Conservation (phyloP, 2,329 filamentous ascomycete species). For the Epichloe aotearoae region DNA sequence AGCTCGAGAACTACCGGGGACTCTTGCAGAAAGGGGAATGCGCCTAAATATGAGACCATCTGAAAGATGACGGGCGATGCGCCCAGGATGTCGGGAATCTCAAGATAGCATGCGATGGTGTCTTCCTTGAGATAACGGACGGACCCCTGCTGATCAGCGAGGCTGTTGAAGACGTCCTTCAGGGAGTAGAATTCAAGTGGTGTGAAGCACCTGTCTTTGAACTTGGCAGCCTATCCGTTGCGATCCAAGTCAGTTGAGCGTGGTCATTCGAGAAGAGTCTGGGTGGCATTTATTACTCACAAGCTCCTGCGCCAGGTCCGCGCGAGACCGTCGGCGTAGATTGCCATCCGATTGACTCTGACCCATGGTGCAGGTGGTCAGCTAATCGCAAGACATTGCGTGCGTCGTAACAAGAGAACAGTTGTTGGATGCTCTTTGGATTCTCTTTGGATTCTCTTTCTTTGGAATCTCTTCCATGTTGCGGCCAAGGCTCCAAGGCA, state of each 20-base stretch:
- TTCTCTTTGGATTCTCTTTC: neutral
- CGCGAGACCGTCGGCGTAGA: conserved; percentile 31
- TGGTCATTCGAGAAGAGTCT: neutral
- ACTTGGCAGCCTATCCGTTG: conserved; percentile 39
- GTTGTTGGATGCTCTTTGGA: neutral
- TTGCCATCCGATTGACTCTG: conserved; percentile 36
- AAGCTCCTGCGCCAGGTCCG: conserved; percentile 37
- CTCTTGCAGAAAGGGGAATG: conserved; percentile 60
- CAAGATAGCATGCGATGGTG: conserved; percentile 57
- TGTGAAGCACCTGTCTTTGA: conserved; percentile 58
- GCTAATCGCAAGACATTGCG: conserved; percentile 12
- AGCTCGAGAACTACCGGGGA: conserved; percentile 58
- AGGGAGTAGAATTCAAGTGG: conserved; percentile 61
- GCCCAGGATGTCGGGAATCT: conserved; percentile 56
- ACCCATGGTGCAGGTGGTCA: conserved; percentile 29
- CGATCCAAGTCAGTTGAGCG: neutral
- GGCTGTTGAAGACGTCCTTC: conserved; percentile 57
- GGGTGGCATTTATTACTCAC: conserved; percentile 21
- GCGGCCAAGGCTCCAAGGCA: no score
- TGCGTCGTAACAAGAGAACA: neutral
- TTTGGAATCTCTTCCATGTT: neutral
- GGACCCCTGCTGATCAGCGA: conserved; percentile 50
- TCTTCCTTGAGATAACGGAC: conserved; percentile 55
- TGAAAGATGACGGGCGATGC: conserved; percentile 58
- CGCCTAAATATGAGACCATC: conserved; percentile 56